Percentiles rank a stretch among this genome's conserved stretches.
These are phyloP conservation scores for Ustilago tritici DNA, from an alignment of 1,284 basidiomycete species.

Conservation along the genomic window DNA sequence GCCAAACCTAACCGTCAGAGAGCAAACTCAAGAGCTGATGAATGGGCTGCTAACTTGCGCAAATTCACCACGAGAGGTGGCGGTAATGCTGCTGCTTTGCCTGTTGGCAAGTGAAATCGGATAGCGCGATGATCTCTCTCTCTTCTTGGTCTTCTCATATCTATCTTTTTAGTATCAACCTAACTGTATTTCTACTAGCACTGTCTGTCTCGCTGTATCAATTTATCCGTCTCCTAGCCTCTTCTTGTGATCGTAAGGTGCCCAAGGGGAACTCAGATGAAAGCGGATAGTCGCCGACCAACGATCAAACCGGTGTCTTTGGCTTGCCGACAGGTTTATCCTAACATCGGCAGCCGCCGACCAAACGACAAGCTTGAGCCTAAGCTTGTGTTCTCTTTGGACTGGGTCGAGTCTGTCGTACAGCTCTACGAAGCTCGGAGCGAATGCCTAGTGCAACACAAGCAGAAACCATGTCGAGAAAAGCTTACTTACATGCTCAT, in stretches of 20 bases:
- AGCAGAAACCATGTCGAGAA: not conserved
- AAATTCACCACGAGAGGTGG: slow-evolving; percentile 20
- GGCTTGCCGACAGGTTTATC: not conserved
- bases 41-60: slow-evolving; percentile 40
- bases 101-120: slow-evolving; percentile 14
- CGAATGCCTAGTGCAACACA: too few species aligned
- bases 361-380: not conserved
- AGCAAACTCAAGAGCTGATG: slow-evolving; percentile 43
- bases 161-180: not conserved
- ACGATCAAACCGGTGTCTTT: not conserved
- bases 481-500: too few species aligned
- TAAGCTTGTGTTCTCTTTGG: not conserved
- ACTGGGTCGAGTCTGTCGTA: not conserved
- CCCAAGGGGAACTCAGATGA: not conserved
- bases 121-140: not conserved
- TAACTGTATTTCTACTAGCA: slow-evolving; percentile 13
- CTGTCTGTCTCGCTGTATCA: slow-evolving; percentile 6
- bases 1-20: slow-evolving; percentile 16
- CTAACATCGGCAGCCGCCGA: too few species aligned
- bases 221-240: slow-evolving; percentile 3
- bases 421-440: not conserved
- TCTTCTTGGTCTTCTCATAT: not conserved
- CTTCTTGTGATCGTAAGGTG: not conserved
- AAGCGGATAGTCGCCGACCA: not conserved
- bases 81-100: not conserved